phyloP scores from a whole-genome alignment of 129 eudicot species.

The Helichrysum umbraculigerum region DNA sequence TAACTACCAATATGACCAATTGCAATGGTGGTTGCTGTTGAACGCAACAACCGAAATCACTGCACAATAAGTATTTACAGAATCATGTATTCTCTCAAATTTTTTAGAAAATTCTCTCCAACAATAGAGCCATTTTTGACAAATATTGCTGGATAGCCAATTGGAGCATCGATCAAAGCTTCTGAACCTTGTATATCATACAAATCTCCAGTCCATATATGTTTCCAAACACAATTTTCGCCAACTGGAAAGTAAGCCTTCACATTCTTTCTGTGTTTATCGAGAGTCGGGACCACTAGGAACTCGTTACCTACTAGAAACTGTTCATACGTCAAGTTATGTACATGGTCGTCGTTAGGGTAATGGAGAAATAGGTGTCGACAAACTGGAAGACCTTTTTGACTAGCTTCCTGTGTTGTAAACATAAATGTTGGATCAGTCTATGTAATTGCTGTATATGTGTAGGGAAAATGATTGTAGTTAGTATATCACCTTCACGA shows the following conservation, averaged over 20 bases:
- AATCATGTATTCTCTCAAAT: conserved; percentile 55
- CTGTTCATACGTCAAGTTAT: conserved; percentile 75
- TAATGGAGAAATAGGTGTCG: conserved; percentile 96
- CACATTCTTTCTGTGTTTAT: conserved; percentile 65
- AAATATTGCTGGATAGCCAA: conserved; percentile 91
- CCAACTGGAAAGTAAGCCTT: conserved; percentile 91
- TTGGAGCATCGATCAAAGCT: conserved; percentile 70
- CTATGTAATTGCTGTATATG: background rate
- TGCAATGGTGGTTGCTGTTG: conserved; percentile 2
- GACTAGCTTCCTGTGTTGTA: conserved; percentile 74
- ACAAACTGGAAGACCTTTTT: conserved; percentile 91
- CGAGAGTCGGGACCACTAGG: conserved; percentile 91
- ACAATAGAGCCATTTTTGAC: conserved; percentile 68
- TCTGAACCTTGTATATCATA: conserved; percentile 61
- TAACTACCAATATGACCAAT: conserved; percentile 17
- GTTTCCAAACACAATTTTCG: conserved; percentile 74
- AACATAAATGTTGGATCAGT: conserved; percentile 31
- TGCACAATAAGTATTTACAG: conserved; percentile 28
- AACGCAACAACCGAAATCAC: conserved; percentile 20
- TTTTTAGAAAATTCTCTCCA: conserved; percentile 68
- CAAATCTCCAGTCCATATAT: conserved; percentile 83
- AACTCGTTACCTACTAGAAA: conserved; percentile 90
- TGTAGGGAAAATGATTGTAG: conserved; percentile 9
- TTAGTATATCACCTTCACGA: conserved; percentile 61
- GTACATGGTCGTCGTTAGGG: conserved; percentile 81